phyloP scores from a whole-genome alignment of 768 basidiomycete species.

The Nidularia sp. region DNA sequence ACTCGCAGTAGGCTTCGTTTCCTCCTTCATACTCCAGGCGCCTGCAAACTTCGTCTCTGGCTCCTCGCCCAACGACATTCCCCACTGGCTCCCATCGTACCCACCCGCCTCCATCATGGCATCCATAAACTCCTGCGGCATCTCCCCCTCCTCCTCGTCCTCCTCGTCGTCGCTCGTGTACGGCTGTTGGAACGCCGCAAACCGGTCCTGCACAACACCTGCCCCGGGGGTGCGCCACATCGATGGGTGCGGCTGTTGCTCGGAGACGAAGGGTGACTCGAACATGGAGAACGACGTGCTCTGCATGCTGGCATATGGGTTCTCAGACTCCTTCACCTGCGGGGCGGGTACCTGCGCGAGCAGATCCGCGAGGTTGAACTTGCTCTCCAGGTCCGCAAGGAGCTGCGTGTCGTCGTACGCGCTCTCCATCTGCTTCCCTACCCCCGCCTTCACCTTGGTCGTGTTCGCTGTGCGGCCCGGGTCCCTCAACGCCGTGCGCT shows the following conservation, averaged over 20 bases:
- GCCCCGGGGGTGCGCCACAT: neutral
- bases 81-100: constrained; percentile 1
- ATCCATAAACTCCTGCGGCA: constrained; percentile 5
- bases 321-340: neutral
- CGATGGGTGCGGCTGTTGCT: neutral
- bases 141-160: constrained; percentile 4
- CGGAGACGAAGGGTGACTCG: neutral
- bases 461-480: constrained; percentile 5
- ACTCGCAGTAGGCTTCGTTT: too few species aligned
- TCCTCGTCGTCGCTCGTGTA: constrained; percentile 10
- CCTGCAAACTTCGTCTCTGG: neutral
- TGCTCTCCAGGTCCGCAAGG: neutral
- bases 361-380: neutral
- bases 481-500: constrained; percentile 8
- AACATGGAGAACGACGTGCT: neutral
- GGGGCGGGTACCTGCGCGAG: neutral
- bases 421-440: constrained; percentile 1
- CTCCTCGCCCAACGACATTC: neutral
- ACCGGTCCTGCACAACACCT: neutral
- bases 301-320: neutral
- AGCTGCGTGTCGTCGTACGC: neutral
- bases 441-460: constrained; percentile 1
- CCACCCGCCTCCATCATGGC: neutral
- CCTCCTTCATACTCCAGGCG: neutral
- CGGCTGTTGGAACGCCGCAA: constrained; percentile 2